Conservation (phyloP, 495 filamentous ascomycete species). For the Chaetomium fimeti region DNA sequence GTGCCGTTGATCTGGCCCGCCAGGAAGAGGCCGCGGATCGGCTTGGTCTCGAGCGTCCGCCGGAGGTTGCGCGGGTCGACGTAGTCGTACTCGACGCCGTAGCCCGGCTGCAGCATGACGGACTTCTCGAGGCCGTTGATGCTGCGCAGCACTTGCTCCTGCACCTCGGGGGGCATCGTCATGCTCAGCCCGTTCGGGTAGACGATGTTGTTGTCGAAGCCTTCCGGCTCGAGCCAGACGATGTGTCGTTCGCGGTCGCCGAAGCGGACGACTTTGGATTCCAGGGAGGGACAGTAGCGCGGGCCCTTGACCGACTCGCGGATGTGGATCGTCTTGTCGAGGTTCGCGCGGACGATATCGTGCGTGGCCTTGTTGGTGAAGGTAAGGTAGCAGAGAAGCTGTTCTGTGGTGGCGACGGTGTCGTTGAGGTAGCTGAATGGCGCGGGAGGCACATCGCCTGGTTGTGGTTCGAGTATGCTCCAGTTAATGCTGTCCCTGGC, state of each 20-base stretch:
- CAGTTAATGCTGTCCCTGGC: conserved; percentile 83
- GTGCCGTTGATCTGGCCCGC: conserved; percentile 98
- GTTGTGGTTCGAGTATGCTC: conserved; percentile 63
- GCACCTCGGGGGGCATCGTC: conserved; percentile 85
- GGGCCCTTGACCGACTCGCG: conserved; percentile 93
- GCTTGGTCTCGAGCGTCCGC: conserved; percentile 88
- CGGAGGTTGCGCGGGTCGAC: conserved; percentile 87
- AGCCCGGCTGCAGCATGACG: conserved; percentile 91
- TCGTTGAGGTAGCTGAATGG: conserved; percentile 92
- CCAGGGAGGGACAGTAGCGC: conserved; percentile 90
- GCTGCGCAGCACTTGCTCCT: conserved; percentile 78
- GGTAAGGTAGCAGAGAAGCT: conserved; percentile 79
- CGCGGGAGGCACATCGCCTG: conserved; percentile 78
- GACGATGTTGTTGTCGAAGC: conserved; percentile 84
- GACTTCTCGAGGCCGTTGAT: conserved; percentile 85
- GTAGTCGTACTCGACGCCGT: conserved; percentile 98
- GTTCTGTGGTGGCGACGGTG: conserved; percentile 69
- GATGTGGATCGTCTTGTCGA: conserved; percentile 93
- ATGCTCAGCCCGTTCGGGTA: conserved; percentile 98
- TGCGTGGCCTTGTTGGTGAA: conserved; percentile 81
- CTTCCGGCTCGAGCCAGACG: conserved; percentile 96
- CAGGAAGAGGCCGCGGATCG: conserved; percentile 84
- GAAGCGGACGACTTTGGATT: conserved; percentile 93
- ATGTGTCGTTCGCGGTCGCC: conserved; percentile 72
- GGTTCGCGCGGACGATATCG: conserved; percentile 78